Base-by-base conservation (phyloP, 768 basidiomycete genomes). In the Amyloporia xantha region DNA sequence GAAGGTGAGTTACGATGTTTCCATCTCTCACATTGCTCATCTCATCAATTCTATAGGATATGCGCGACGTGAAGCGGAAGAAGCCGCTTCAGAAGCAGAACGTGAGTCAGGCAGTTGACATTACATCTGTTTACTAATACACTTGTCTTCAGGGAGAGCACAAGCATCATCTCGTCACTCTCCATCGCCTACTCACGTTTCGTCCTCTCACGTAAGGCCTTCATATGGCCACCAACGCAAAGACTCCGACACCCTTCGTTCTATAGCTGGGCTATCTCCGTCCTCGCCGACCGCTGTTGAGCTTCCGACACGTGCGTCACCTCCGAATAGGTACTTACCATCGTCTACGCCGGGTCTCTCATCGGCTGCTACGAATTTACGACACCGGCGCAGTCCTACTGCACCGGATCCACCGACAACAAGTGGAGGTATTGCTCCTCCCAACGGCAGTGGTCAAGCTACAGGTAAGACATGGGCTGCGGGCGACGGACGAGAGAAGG, bases 221-320 rank as follows among this genome's bases (percentile, higher is more conserved):
- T 39, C 59, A 38, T 63, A 73, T 55, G 66, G 63, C 2, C 87
- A 90, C 60, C 75, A 71, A 56, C 79, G 87, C 43, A 77, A 79
- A 23, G 86, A 89, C 49, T 89, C 87, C 0, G 87, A 91, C 53
- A 89, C 87, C 0, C 67, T 88, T 24, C 84, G 82, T 39, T 76
- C 71, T 5, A 62, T 68, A 12, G 69, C 70, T 17, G 66, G 67
- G 27, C 60, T 56, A n/a, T 51, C 65, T 20, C 62, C 68, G n/a
- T 76, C 77, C 15, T 73, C 71, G 9, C 84, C 84, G 1, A 83
- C 84, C 1, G 72, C 73, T 3, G 70, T 79, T 19, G 77, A 81
- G 11, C 30, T 35, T 11, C 44, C 49, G 11, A 23, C 27, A 12
- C 60, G 50, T 5, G 24, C 36, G 20, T 53, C 49, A 17, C 49